These are phyloP conservation scores for Fusarium sp. DNA, from an alignment of 2,329 filamentous ascomycete genomes.

Conservation along the genomic window DNA sequence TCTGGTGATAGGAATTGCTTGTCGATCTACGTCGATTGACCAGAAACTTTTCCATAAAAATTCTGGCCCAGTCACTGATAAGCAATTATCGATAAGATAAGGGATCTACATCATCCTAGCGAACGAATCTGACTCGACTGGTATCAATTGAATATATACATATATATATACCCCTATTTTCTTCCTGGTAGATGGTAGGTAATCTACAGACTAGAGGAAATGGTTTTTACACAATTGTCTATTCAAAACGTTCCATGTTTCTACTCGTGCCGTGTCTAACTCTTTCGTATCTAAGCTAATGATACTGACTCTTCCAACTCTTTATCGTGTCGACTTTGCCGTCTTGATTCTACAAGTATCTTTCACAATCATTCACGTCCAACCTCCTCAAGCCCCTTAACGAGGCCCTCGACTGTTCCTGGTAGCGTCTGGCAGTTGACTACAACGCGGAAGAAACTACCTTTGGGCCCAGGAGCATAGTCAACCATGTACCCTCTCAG, in stretches of 20 bases:
- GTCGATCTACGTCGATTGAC: conserved; percentile 6
- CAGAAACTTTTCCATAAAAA: conserved; percentile 36
- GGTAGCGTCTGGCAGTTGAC: conserved; percentile 64
- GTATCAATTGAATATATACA: too few relatives aligned
- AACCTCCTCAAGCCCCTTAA: conserved; percentile 62
- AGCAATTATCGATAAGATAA: conserved; percentile 35
- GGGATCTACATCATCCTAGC: too few relatives aligned
- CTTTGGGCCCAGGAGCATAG: conserved; percentile 65
- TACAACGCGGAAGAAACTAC: conserved; percentile 68
- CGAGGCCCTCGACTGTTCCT: conserved; percentile 62
- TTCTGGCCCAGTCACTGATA: background rate
- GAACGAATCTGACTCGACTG: too few relatives aligned
- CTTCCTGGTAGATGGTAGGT: too few relatives aligned
- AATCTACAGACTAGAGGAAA: too few relatives aligned
- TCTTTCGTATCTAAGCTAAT: background rate
- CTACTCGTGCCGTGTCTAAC: background rate
- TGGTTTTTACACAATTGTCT: background rate
- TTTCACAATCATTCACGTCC: conserved; percentile 43
- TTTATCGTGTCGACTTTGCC: background rate
- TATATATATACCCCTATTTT: too few relatives aligned
- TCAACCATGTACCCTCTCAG: conserved; percentile 67
- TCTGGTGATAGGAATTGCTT: conserved; percentile 17
- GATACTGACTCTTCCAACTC: background rate
- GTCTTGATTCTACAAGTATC: background rate
- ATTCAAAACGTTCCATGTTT: background rate